Evolutionary conservation across 1,284 basidiomycete genomes (phyloP).

Genomic region (Singerocomus inundabilis): DNA sequence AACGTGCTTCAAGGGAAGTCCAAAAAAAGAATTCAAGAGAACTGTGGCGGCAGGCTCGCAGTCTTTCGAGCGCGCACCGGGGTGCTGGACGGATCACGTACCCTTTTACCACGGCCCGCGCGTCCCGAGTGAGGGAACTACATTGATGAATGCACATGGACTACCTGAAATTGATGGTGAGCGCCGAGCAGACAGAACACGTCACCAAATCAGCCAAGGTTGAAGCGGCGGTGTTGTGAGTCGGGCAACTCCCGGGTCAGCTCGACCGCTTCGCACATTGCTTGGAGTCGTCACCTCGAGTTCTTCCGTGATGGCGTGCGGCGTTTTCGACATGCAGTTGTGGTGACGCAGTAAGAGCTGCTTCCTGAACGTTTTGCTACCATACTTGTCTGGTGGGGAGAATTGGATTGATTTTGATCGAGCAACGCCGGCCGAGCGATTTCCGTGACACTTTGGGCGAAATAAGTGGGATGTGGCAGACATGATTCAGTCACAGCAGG

Average conservation of each 20-base stretch:
- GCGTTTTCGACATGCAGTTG: background rate
- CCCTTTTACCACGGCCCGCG: conserved; percentile 10
- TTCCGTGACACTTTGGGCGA: conserved; percentile 4
- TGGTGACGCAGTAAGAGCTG: background rate
- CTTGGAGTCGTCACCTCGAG: background rate
- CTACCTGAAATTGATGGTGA: background rate
- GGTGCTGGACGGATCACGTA: background rate
- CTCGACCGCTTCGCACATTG: background rate
- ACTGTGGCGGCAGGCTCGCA: background rate
- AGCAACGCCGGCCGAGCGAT: conserved; percentile 3
- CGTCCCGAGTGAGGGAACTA: conserved; percentile 10
- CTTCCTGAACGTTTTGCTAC: background rate
- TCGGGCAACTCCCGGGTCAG: background rate
- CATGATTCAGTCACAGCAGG: background rate
- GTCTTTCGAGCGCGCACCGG: background rate
- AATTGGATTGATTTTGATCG: conserved; percentile 2
- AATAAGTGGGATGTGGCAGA: background rate
- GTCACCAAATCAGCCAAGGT: background rate
- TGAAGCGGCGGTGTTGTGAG: background rate
- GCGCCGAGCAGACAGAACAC: background rate
- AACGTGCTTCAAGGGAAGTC: no score
- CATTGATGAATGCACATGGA: background rate
- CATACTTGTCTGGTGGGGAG: background rate
- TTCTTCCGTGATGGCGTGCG: background rate
- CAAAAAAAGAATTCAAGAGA: no score